Percentiles rank a stretch among this genome's conserved stretches.
Conservation (phyloP, 2,329 filamentous ascomycete genomes). For the Scedosporium aurantiacum region DNA sequence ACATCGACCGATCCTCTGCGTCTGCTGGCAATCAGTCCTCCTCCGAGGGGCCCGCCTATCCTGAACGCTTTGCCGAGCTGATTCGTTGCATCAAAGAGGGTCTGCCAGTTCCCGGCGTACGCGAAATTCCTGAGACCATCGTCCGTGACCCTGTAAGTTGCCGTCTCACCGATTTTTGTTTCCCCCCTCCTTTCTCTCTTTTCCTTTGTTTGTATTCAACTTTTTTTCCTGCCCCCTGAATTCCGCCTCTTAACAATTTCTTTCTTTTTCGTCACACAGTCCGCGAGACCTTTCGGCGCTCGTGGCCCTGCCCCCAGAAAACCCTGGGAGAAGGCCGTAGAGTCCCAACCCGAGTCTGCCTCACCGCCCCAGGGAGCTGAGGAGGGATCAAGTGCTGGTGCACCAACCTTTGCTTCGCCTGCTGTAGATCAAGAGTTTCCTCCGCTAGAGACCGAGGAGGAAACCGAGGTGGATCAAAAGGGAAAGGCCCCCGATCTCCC, state of each 20-base stretch:
- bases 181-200: too few species aligned
- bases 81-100: constrained; percentile 75
- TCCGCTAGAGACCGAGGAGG: constrained; percentile 17
- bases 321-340: constrained; percentile 66
- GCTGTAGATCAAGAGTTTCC: constrained; percentile 25
- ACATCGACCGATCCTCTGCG: constrained; percentile 26
- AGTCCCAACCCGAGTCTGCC: not conserved
- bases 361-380: constrained; percentile 2
- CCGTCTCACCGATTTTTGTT: not conserved
- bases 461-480: not conserved
- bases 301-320: constrained; percentile 36
- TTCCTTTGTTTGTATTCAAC: not conserved
- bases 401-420: constrained; percentile 22
- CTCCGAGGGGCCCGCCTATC: constrained; percentile 56
- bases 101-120: constrained; percentile 75
- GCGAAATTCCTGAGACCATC: constrained; percentile 73
- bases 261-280: constrained; percentile 16
- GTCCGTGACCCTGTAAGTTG: constrained; percentile 54
- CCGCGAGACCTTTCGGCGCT: constrained; percentile 36
- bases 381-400: not conserved
- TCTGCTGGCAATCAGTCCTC: constrained; percentile 11
- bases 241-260: not conserved
- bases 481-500: not conserved
- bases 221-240: not conserved
- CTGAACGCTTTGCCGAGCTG: constrained; percentile 73